Evolutionary conservation across 495 filamentous ascomycete species (phyloP).

Genomic region (Hyaloscypha variabilis): DNA sequence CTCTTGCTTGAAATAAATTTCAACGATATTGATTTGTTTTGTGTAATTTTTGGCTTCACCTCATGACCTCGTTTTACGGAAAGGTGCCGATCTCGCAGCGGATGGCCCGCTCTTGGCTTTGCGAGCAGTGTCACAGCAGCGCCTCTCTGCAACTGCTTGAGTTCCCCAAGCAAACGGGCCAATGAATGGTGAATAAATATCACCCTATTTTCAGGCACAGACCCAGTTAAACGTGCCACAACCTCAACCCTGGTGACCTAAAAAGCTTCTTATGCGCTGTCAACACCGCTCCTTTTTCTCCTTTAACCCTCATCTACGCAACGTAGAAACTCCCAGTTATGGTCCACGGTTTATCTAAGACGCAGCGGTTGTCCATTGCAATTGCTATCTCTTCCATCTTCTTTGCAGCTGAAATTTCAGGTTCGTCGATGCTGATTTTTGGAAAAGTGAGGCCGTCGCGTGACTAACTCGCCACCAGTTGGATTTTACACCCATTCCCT

Average conservation of each 20-base stretch:
- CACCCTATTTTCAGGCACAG: background rate
- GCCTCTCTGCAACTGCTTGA: background rate
- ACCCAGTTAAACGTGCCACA: background rate
- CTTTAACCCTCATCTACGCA: background rate
- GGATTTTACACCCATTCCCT: slow-evolving; percentile 87
- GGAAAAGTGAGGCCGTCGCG: background rate
- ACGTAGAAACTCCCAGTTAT: background rate
- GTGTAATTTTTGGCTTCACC: too few relatives aligned
- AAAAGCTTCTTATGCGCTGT: background rate
- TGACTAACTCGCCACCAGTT: slow-evolving; percentile 39
- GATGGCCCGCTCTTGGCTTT: background rate
- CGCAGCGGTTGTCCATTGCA: slow-evolving; percentile 71
- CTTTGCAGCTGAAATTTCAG: slow-evolving; percentile 81
- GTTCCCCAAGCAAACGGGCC: background rate
- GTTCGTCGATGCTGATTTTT: slow-evolving; percentile 34
- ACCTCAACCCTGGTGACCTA: background rate
- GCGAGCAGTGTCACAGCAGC: background rate
- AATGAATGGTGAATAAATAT: background rate
- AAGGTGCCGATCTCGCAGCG: background rate
- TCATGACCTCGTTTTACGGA: background rate
- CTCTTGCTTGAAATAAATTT: background rate
- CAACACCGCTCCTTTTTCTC: background rate
- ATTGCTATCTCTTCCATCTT: slow-evolving; percentile 81
- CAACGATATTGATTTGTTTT: too few relatives aligned
- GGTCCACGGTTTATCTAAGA: slow-evolving; percentile 33